Evolutionary conservation across 1,139 yeast species (phyloP), one percentile per base, ranked within the genome.

Genomic region (Sugiyamaella castrensis): DNA sequence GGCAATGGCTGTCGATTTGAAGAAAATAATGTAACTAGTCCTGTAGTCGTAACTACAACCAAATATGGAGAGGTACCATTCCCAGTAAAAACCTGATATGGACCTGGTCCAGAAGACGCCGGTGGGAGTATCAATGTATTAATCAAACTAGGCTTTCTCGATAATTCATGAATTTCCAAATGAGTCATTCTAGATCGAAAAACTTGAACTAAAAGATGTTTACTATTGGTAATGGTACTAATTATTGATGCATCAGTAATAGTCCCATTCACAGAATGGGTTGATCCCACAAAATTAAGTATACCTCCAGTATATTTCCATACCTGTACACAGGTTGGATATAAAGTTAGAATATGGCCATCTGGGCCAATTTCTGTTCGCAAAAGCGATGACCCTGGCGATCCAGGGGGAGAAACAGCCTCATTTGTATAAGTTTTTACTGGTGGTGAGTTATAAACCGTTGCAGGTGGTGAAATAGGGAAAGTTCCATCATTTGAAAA

Each of bases 41-140:
- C 65, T 5, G 49, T 46, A 26, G 48, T 43, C 9, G 59, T 47
- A 8, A 57, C 53, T 10, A 60, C 53, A 4, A 61, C 58, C 29
- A 61, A 32, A 38, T 47, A 54, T 10, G 38, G 30, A 8, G 38
- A 41, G 24, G 24, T 19, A 11, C 33, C 30, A 11, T 27, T 28
- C n/a, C 46, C 52, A 35, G 43, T 39, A 29, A 39, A 37, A 10
- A 55, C 43, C 29, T 43, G 43, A 44, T 59, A 61, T 5, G 65
- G 63, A 7, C 62, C 62, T 1, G 57, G 54, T 26, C 63, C 64
- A 1, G 58, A 51, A 3, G 57, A 51, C 7, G 60, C 53, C 5
- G 63, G 61, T 6, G 65, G 65, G n/a, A 61, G 48, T 16, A 57
- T 55, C 39, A 60, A 41, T 8, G 56, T 45, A 35, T 52, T 43